These are phyloP conservation scores for Ceraceosorus guamensis DNA, from an alignment of 1,284 basidiomycete genomes.

Conservation along the genomic window DNA sequence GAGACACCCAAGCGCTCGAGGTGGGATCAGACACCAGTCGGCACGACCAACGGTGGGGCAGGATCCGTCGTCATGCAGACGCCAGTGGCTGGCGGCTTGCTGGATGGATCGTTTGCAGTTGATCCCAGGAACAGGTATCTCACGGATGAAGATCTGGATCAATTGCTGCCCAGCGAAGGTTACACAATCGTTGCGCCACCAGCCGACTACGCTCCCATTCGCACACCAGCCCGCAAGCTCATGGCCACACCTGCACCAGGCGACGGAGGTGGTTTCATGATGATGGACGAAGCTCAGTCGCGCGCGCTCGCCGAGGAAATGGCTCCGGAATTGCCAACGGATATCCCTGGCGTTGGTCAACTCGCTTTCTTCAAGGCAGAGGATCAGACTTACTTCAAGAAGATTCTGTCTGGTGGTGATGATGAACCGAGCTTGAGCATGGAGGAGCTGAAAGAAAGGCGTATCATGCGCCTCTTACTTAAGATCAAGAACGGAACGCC, in stretches of 20 bases:
- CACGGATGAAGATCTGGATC: conserved; percentile 89
- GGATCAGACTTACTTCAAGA: conserved; percentile 95
- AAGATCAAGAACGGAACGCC: conserved; percentile 99
- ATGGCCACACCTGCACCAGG: conserved; percentile 58
- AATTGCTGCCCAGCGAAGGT: conserved; percentile 75
- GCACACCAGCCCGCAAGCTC: conserved; percentile 68
- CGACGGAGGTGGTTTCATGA: conserved; percentile 73
- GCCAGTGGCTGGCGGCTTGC: conserved; percentile 5
- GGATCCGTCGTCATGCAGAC: conserved; percentile 19
- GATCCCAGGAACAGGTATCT: conserved; percentile 92
- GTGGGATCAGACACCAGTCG: conserved; percentile 79
- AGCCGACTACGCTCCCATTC: conserved; percentile 78
- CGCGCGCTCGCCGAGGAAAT: conserved; percentile 73
- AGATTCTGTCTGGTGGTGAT: conserved; percentile 89
- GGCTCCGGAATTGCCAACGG: conserved; percentile 89
- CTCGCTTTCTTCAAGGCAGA: conserved; percentile 97
- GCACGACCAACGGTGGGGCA: conserved; percentile 12
- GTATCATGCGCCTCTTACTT: conserved; percentile 97
- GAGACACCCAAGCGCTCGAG: conserved; percentile 65
- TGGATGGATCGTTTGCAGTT: conserved; percentile 8
- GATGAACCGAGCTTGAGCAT: conserved; percentile 73
- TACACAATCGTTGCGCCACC: conserved; percentile 90
- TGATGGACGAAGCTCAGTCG: conserved; percentile 86
- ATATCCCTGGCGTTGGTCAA: conserved; percentile 94
- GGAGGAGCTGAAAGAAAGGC: conserved; percentile 99